Evolutionary conservation across 1,139 yeast genomes (phyloP).

Genomic region (Yamadazyma spencermartinsiae): DNA sequence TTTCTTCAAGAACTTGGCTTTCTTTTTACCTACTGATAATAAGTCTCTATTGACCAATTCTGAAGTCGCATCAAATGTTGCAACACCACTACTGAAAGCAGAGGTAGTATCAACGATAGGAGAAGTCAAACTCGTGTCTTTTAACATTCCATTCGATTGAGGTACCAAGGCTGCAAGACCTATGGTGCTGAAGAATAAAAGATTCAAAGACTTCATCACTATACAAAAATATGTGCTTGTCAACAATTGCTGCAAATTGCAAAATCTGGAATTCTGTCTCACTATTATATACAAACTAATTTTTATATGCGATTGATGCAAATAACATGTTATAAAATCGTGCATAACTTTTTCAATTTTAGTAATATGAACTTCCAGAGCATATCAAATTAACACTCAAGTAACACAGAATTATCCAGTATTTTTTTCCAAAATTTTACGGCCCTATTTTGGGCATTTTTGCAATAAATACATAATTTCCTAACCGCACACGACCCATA

Average conservation of each 20-base stretch:
- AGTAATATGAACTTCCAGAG: background rate
- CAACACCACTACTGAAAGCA: background rate
- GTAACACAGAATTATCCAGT: background rate
- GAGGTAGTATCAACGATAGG: background rate
- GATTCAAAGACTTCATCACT: background rate
- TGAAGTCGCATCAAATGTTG: background rate
- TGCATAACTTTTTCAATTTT: background rate
- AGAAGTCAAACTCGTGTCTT: background rate
- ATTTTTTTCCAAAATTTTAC: background rate
- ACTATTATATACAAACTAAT: background rate
- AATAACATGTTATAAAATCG: background rate
- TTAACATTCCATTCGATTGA: background rate
- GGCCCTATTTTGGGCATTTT: background rate
- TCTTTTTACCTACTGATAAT: constrained; percentile 1
- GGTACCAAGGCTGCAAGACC: background rate
- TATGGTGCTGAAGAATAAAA: background rate
- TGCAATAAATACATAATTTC: background rate
- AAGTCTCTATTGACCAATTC: constrained; percentile 1
- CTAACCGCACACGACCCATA: background rate
- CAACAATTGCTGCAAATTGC: constrained; percentile 1
- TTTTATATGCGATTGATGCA: constrained; percentile 2
- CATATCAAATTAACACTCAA: background rate
- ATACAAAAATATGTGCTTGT: background rate
- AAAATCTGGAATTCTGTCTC: background rate
- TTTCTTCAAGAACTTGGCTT: constrained; percentile 5